Percentiles rank a stretch among this genome's conserved stretches.
These are phyloP conservation scores for Solanum arcanum DNA, from an alignment of 257 asterid genomes.

Conservation along the genomic window DNA sequence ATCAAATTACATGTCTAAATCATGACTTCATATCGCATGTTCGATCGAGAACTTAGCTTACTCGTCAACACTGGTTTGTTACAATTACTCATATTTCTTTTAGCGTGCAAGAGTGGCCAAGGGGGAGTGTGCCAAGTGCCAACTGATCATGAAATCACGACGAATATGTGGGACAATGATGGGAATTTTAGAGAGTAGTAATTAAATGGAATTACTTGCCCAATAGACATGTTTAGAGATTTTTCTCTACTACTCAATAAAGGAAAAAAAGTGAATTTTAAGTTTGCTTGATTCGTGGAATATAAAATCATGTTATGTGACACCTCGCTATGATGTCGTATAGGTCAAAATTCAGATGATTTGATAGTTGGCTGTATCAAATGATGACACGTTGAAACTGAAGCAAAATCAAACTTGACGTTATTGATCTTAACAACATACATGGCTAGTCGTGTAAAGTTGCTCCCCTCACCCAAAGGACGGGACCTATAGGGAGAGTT, in stretches of 20 bases:
- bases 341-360: background rate
- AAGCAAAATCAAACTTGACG: background rate
- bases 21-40: background rate
- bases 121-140: background rate
- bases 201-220: background rate
- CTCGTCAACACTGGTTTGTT: conserved; percentile 5
- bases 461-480: background rate
- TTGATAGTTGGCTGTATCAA: background rate
- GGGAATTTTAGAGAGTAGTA: background rate
- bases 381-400: background rate
- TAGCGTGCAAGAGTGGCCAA: conserved; percentile 4
- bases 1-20: background rate
- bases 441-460: background rate
- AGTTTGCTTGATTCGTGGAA: background rate
- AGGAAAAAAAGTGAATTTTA: background rate
- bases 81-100: background rate
- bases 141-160: background rate
- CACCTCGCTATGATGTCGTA: background rate
- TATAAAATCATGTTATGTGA: background rate
- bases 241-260: background rate
- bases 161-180: background rate
- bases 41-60: background rate
- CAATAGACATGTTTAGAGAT: background rate
- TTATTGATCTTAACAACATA: background rate
- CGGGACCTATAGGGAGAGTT: background rate